These are phyloP conservation scores for Cercospora sojina DNA, from an alignment of 2,329 filamentous ascomycete species.

Conservation along the genomic window DNA sequence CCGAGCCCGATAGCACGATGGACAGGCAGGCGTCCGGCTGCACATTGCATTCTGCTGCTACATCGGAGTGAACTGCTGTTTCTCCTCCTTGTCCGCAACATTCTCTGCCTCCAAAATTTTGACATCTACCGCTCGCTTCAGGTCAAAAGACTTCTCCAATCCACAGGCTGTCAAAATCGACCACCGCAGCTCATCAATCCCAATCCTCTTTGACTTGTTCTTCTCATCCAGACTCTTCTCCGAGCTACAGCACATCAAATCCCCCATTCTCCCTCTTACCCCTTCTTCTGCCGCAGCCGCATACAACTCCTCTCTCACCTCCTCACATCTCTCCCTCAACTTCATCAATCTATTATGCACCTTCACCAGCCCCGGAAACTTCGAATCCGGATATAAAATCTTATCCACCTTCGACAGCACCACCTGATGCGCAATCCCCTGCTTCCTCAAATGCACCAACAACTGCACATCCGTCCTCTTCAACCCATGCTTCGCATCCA, in stretches of 20 bases:
- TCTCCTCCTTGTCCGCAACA: neutral
- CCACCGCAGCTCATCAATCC: conserved; percentile 63
- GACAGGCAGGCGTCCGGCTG: neutral
- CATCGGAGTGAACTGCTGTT: conserved; percentile 1
- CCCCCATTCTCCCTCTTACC: conserved; percentile 49
- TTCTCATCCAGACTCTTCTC: conserved; percentile 50
- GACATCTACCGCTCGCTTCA: conserved; percentile 2
- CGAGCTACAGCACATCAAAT: conserved; percentile 60
- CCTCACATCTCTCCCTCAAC: conserved; percentile 43
- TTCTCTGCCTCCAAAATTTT: conserved; percentile 6
- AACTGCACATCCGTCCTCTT: conserved; percentile 61
- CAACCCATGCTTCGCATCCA: conserved; percentile 63
- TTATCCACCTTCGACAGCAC: conserved; percentile 67
- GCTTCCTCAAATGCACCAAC: conserved; percentile 55
- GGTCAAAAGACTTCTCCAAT: conserved; percentile 43
- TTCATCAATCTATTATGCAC: conserved; percentile 33
- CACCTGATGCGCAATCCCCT: conserved; percentile 63
- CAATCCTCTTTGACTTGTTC: conserved; percentile 55
- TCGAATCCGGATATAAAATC: conserved; percentile 43
- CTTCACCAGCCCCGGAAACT: conserved; percentile 27
- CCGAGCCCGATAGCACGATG: neutral
- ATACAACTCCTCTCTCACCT: conserved; percentile 46
- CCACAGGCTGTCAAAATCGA: conserved; percentile 63
- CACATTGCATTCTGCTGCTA: neutral
- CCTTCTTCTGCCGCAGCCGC: conserved; percentile 39